Evolutionary conservation across 345 rosid genomes (phyloP).

Genomic region (Noccaea caerulescens): DNA sequence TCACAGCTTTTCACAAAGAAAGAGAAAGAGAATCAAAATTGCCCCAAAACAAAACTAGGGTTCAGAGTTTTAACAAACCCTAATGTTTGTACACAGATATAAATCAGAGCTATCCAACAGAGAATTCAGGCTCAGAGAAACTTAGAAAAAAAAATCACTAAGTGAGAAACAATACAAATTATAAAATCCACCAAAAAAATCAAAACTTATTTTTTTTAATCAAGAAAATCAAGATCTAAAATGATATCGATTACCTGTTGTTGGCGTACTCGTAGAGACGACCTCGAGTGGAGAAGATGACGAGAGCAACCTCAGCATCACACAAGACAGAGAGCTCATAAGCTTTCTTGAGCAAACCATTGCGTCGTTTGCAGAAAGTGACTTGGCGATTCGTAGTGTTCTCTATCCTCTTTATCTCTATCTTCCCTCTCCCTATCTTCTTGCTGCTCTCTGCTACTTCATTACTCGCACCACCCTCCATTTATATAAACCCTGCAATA

Average conservation of each 20-base stretch:
- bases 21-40: slow-evolving; percentile 10
- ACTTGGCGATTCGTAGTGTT: slow-evolving; percentile 84
- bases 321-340: slow-evolving; percentile 82
- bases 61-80: slow-evolving; percentile 30
- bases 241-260: slow-evolving; percentile 56
- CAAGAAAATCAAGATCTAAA: slow-evolving; percentile 24
- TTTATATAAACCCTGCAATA: slow-evolving; percentile 7
- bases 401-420: slow-evolving; percentile 81
- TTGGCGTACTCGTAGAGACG: slow-evolving; percentile 91
- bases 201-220: background rate
- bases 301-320: slow-evolving; percentile 81
- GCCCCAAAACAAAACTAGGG: slow-evolving; percentile 40
- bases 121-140: slow-evolving; percentile 7
- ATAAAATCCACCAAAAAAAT: background rate
- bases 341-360: slow-evolving; percentile 88
- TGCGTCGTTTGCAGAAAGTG: slow-evolving; percentile 84
- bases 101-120: background rate
- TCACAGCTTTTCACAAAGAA: slow-evolving; percentile 39
- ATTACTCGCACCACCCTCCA: slow-evolving; percentile 41
- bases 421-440: slow-evolving; percentile 76
- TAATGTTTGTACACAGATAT: slow-evolving; percentile 17
- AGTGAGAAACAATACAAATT: slow-evolving; percentile 25
- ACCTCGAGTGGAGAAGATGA: slow-evolving; percentile 84
- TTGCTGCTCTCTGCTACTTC: slow-evolving; percentile 61
- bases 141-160: background rate